phyloP scores from a whole-genome alignment of 2,329 filamentous ascomycete genomes.

The Fusarium paranaense region DNA sequence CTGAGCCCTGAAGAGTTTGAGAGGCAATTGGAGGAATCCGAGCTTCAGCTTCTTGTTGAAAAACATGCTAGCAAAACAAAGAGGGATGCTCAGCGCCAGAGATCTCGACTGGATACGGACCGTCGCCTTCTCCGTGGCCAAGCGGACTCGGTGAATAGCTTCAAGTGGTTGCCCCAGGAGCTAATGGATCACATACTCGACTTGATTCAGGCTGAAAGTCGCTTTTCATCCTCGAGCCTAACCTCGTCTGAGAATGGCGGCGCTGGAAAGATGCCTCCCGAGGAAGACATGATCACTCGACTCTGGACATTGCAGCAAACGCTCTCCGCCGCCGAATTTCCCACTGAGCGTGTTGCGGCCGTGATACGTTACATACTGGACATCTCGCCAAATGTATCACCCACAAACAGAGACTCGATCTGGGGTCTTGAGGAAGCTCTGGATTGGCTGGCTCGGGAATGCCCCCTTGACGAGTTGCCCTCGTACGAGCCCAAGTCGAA shows the following conservation, averaged over 20 bases:
- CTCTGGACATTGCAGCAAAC: conserved; percentile 87
- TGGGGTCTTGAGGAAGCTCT: conserved; percentile 91
- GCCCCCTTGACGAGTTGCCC: conserved; percentile 74
- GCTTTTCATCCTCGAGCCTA: conserved; percentile 65
- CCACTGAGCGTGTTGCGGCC: conserved; percentile 69
- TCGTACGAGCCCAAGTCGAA: conserved; percentile 69
- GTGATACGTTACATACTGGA: conserved; percentile 75
- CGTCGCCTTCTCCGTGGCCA: conserved; percentile 83
- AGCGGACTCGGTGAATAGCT: conserved; percentile 76
- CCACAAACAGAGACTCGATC: conserved; percentile 71
- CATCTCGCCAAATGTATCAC: conserved; percentile 71
- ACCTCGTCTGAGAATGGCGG: conserved; percentile 56
- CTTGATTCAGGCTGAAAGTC: conserved; percentile 74
- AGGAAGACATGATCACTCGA: conserved; percentile 83
- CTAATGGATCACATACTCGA: conserved; percentile 82
- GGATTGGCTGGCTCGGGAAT: conserved; percentile 90
- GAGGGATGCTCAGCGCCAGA: conserved; percentile 82
- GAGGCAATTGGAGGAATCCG: conserved; percentile 87
- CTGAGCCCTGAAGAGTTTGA: conserved; percentile 91
- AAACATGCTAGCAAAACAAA: conserved; percentile 83
- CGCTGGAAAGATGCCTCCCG: conserved; percentile 67
- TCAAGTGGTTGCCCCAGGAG: conserved; percentile 84
- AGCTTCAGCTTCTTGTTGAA: conserved; percentile 88
- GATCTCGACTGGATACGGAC: conserved; percentile 84
- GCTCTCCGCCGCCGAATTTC: conserved; percentile 76